phyloP scores from a whole-genome alignment of 768 basidiomycete species.

The Tephrocybe sp. region DNA sequence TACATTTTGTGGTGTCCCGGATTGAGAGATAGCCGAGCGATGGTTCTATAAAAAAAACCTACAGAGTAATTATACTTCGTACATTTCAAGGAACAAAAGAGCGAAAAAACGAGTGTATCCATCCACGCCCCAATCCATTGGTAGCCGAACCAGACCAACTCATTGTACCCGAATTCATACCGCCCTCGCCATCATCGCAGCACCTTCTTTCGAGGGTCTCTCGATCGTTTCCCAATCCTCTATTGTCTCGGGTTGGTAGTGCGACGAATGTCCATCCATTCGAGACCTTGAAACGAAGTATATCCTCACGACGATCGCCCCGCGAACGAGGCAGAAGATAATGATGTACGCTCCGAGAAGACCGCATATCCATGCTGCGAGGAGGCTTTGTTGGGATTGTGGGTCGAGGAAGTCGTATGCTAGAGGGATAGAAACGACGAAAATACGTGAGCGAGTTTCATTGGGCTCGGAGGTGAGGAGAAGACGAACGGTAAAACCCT shows the following conservation, averaged over 20 bases:
- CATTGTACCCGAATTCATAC: not conserved
- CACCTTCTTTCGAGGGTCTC: slow-evolving; percentile 12
- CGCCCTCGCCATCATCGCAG: no score
- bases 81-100: no score
- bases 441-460: not conserved
- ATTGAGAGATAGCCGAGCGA: no score
- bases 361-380: slow-evolving; percentile 64
- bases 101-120: no score
- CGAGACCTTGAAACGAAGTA: slow-evolving; percentile 23
- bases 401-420: slow-evolving; percentile 71
- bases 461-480: not conserved
- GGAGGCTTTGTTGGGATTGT: slow-evolving; percentile 29
- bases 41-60: no score
- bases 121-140: no score
- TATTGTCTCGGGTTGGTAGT: no score
- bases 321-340: slow-evolving; percentile 49
- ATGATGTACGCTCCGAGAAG: slow-evolving; percentile 50
- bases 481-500: slow-evolving; percentile 59
- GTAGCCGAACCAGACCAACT: no score
- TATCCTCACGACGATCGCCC: slow-evolving; percentile 36
- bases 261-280: no score
- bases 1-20: no score
- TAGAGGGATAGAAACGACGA: slow-evolving; percentile 27
- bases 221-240: slow-evolving; percentile 49
- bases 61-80: no score